Base-by-base conservation (phyloP, 2,329 filamentous ascomycete genomes). In the Cladophialophora immunda region DNA sequence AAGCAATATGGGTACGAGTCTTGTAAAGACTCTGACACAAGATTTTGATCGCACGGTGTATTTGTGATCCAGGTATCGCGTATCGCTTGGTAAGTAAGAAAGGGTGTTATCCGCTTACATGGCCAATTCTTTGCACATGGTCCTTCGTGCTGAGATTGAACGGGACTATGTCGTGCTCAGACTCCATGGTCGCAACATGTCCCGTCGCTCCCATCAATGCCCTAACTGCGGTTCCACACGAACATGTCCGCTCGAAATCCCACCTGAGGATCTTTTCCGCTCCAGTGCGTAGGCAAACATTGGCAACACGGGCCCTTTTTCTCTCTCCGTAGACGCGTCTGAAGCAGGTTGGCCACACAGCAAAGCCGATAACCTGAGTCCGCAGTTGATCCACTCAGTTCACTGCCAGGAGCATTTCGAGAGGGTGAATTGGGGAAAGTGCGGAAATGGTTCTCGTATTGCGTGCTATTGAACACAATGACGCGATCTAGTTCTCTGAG, bases 391-490 rank as follows among this genome's bases (percentile, higher is more conserved):
- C 41, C 41, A 47, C 41, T 47, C 15, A 17, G 15, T 25, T 27
- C 45, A 25, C 7, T 50, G 25, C 8, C 45, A 27, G 45, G 15
- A 50, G 45, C 45, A 50, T 50, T 50, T 25, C 45, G 11, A 50
- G 22, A 50, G 45, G 45, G 5, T 27, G 19, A 22, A 17, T 56
- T 41, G n/a, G 55, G 5, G 27, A 30, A 30, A 52, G 61, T 41
- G 55, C 32, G 34, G 38, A 56, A 52, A 64, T 22, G 29, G 15
- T 34, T 55, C 50, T 58, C 57, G 36, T 50, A 67, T 67, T 59
- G 65, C 65, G 65, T 67, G 65, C 65, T 67, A 38, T 22, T 34
- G 25, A 58, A 47, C 22, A 17, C 57, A 36, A 67, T 67, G 56
- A 57, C 50, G 61, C 58, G 56, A 53, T 61, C 47, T n/a, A 22